These are phyloP conservation scores for Apiospora sp. DNA, from an alignment of 2,329 filamentous ascomycete genomes.

Conservation along the genomic window DNA sequence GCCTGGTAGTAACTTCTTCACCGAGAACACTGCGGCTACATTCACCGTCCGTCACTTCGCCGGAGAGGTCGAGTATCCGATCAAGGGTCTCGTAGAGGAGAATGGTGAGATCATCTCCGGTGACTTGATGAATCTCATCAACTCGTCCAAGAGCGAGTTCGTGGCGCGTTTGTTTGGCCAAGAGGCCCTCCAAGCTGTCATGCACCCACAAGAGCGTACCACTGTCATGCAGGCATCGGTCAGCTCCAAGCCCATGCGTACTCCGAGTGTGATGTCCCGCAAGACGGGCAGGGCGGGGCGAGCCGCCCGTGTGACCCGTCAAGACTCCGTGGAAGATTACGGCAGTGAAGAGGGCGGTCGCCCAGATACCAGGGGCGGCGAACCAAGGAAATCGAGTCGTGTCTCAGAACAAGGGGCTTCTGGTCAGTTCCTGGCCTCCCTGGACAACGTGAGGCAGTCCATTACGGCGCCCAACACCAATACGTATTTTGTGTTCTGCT, in stretches of 20 bases:
- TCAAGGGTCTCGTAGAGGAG: slow-evolving; percentile 88
- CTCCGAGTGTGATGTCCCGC: slow-evolving; percentile 89
- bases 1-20: slow-evolving; percentile 88
- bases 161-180: slow-evolving; percentile 93
- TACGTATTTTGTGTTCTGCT: slow-evolving; percentile 93
- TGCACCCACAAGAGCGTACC: slow-evolving; percentile 89
- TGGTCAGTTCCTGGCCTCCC: slow-evolving; percentile 86
- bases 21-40: slow-evolving; percentile 78
- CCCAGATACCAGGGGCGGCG: slow-evolving; percentile 35
- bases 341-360: slow-evolving; percentile 58
- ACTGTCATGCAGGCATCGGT: slow-evolving; percentile 96
- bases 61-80: slow-evolving; percentile 93
- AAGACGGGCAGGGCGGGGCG: slow-evolving; percentile 62
- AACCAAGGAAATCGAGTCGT: slow-evolving; percentile 51
- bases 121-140: slow-evolving; percentile 93
- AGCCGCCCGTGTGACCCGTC: slow-evolving; percentile 47
- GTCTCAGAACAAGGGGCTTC: slow-evolving; percentile 82
- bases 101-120: slow-evolving; percentile 96
- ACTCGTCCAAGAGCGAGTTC: slow-evolving; percentile 86
- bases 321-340: slow-evolving; percentile 54
- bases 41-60: slow-evolving; percentile 97
- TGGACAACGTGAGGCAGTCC: slow-evolving; percentile 91
- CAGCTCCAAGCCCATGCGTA: slow-evolving; percentile 91
- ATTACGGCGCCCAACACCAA: slow-evolving; percentile 85
- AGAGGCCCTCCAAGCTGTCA: slow-evolving; percentile 88